Base-by-base conservation (phyloP, 2,329 filamentous ascomycete species). In the Karstenula rhodostoma region DNA sequence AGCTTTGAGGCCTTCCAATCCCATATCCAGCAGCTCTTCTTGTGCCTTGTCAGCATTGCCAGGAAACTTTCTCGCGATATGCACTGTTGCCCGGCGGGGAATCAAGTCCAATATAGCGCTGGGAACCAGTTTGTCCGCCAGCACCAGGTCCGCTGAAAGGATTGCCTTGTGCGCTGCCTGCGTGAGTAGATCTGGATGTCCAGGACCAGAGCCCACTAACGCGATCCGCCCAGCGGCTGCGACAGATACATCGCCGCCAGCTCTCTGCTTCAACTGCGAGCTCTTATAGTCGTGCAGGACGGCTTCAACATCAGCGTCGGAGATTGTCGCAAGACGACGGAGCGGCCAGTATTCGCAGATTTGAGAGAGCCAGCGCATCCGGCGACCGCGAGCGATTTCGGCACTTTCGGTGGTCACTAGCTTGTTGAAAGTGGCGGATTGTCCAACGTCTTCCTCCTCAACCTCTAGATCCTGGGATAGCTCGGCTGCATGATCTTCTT, bases 291-390 rank as follows among this genome's bases (percentile, higher is more conserved):
- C 88, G 63, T 86, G 81, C n/a, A 99, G 84, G 0, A 98, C 87
- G 13, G 81, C 77, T 17, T 92, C 87, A 7, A 97, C 88, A 67
- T 98, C 94, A 9, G 85, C 85, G 70, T 97, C 92, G 3, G 86
- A 90, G 64, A 98, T 90, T 43, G 85, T 84, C 8, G 93, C 93
- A 1, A 99, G 85, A 19, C 91, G 87, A 64, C 89, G 89, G 27
- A 99, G 84, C 1, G 95, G 94, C 95, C 95, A 99, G 80, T 99
- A 99, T 81, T 99, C 95, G 84, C 95, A 99, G 55, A 99, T 93
- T 76, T 99, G 95, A 22, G 91, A 88, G 1, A 99, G 83, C 95
- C 95, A 99, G 59, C 95, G 87, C 83, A 96, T 94, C 54, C 95
- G 86, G 61, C 94, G 85, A 23, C 87, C 93, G 74, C 93, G 93